Evolutionary conservation across 2,329 filamentous ascomycete genomes (phyloP).

Genomic region (Cytospora paraplurivora): DNA sequence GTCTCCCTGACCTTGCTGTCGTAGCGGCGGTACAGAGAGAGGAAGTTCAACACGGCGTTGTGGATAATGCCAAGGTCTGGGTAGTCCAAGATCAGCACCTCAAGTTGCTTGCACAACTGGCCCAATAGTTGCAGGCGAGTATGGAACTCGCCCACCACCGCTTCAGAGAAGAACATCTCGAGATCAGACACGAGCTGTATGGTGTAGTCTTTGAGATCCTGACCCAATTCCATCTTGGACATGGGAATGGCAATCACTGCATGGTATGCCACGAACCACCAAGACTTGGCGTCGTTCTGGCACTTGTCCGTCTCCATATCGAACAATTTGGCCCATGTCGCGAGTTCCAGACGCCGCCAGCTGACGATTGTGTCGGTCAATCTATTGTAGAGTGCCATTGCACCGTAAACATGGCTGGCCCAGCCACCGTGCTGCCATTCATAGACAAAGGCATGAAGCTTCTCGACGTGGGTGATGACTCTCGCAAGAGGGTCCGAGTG

Average conservation of each 20-base stretch:
- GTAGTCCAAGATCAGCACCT: conserved; percentile 61
- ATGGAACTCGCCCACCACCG: conserved; percentile 79
- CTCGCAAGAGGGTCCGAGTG: conserved; percentile 85
- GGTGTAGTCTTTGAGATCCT: conserved; percentile 65
- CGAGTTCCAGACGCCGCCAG: conserved; percentile 89
- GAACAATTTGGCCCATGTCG: conserved; percentile 87
- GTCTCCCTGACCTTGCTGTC: conserved; percentile 64
- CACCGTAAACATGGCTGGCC: conserved; percentile 77
- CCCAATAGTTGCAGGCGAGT: conserved; percentile 71
- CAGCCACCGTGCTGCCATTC: conserved; percentile 91
- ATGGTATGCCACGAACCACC: conserved; percentile 98
- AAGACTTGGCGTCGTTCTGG: conserved; percentile 76
- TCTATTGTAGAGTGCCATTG: conserved; percentile 69
- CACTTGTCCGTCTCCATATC: conserved; percentile 80
- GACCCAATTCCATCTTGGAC: conserved; percentile 60
- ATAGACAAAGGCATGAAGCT: conserved; percentile 80
- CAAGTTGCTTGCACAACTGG: conserved; percentile 66
- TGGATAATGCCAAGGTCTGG: conserved; percentile 59
- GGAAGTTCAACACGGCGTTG: conserved; percentile 72
- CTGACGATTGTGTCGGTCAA: conserved; percentile 79
- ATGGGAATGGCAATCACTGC: conserved; percentile 77
- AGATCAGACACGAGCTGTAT: conserved; percentile 73
- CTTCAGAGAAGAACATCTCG: conserved; percentile 75
- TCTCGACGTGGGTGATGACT: conserved; percentile 83
- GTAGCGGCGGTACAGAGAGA: conserved; percentile 74